Evolutionary conservation across 2,329 filamentous ascomycete genomes (phyloP).

Genomic region (Sporothrix dimorphospora): DNA sequence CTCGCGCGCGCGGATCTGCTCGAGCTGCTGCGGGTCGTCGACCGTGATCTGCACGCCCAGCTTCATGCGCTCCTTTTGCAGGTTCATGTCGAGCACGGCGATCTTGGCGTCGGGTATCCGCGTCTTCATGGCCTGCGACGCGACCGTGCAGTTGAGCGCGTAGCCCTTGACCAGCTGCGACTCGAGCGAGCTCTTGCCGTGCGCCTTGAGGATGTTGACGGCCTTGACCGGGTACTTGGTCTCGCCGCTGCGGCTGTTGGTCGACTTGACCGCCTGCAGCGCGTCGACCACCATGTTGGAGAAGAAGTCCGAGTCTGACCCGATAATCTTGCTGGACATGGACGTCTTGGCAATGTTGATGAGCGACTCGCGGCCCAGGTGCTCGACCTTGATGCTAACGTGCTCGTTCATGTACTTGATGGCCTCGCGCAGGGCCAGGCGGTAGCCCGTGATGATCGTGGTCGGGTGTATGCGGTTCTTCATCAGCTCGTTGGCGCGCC

Average conservation of each 20-base stretch:
- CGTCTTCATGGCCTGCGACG: conserved; percentile 97
- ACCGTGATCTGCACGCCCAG: conserved; percentile 97
- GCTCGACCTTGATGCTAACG: conserved; percentile 92
- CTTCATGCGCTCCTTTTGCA: conserved; percentile 99
- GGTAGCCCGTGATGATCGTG: conserved; percentile 98
- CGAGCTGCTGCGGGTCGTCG: conserved; percentile 93
- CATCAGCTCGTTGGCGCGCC: conserved; percentile 95
- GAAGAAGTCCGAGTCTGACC: conserved; percentile 94
- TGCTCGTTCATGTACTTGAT: conserved; percentile 99
- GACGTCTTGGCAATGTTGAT: conserved; percentile 97
- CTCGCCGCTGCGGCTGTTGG: conserved; percentile 81
- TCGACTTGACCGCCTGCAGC: conserved; percentile 91
- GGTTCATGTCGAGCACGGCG: conserved; percentile 93
- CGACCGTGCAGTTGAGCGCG: conserved; percentile 97
- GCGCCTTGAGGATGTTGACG: conserved; percentile 97
- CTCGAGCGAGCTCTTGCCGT: conserved; percentile 88
- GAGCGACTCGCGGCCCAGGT: conserved; percentile 85
- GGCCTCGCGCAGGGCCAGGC: conserved; percentile 90
- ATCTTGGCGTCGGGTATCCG: conserved; percentile 93
- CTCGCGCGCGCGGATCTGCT: conserved; percentile 94
- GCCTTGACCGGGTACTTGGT: conserved; percentile 98
- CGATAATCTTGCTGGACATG: conserved; percentile 99
- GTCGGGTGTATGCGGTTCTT: conserved; percentile 99
- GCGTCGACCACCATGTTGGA: conserved; percentile 96
- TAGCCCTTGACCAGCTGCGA: conserved; percentile 94